These are phyloP conservation scores for Punctularia strigosozonata DNA, from an alignment of 768 basidiomycete genomes.

Conservation along the genomic window DNA sequence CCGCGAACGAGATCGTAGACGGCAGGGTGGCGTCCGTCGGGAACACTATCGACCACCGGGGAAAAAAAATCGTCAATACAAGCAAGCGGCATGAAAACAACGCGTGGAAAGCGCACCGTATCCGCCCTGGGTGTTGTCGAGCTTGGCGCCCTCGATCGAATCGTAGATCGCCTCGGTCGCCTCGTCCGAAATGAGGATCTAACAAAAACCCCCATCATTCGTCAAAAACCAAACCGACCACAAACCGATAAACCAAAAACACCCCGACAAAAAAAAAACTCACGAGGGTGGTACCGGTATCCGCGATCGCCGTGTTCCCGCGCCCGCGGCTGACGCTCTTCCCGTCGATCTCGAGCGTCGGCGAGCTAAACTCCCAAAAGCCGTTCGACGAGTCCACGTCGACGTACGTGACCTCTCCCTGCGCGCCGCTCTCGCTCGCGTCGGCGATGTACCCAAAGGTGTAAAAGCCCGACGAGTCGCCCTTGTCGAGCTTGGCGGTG, in stretches of 20 bases:
- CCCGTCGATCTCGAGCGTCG: slow-evolving; percentile 14
- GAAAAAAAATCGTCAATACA: too few species aligned
- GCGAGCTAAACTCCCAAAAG: slow-evolving; percentile 26
- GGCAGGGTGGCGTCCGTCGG: slow-evolving; percentile 20
- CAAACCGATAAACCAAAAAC: slow-evolving; percentile 19
- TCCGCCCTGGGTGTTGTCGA: slow-evolving; percentile 23
- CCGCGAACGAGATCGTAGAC: slow-evolving; percentile 20
- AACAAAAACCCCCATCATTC: too few species aligned
- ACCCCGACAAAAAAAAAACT: slow-evolving; percentile 21
- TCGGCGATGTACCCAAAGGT: slow-evolving; percentile 3
- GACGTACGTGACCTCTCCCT: too few species aligned
- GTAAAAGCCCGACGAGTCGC: slow-evolving; percentile 4
- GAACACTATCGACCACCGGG: too few species aligned
- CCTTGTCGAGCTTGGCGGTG: slow-evolving; percentile 26
- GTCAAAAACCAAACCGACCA: too few species aligned
- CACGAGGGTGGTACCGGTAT: slow-evolving; percentile 23
- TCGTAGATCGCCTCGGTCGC: slow-evolving; percentile 12
- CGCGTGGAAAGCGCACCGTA: too few species aligned
- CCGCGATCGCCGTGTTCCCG: slow-evolving; percentile 24
- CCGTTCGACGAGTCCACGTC: slow-evolving; percentile 19
- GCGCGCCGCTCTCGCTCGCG: too few species aligned
- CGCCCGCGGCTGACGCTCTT: slow-evolving; percentile 13
- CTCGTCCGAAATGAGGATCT: slow-evolving; percentile 9
- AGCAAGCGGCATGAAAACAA: too few species aligned
- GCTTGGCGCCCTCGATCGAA: slow-evolving; percentile 22